phyloP scores from a whole-genome alignment of 179 eudicot species.

The Vitellaria paradoxa region DNA sequence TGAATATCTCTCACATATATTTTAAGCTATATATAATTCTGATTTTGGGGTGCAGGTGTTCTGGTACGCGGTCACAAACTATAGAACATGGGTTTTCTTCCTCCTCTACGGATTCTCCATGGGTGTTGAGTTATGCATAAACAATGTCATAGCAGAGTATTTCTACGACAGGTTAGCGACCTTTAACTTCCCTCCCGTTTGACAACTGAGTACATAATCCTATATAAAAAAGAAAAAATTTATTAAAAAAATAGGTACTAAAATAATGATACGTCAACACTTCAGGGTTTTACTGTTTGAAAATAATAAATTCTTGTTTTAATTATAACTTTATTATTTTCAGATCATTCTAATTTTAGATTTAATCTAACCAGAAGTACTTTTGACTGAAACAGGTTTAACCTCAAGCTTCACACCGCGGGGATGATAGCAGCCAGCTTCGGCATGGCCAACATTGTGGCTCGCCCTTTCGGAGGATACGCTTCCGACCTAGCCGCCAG shows the following conservation, averaged over 20 bases:
- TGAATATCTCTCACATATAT: neutral
- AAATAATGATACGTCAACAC: too few species aligned
- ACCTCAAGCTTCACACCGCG: conserved; percentile 43
- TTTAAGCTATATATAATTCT: neutral
- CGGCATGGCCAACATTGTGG: conserved; percentile 41
- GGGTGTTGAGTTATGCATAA: conserved; percentile 37
- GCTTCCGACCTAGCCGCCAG: conserved; percentile 33
- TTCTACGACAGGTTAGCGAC: conserved; percentile 37
- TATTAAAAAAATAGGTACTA: too few species aligned
- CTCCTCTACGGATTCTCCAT: conserved; percentile 46
- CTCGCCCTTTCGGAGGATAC: conserved; percentile 47
- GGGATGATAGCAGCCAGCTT: conserved; percentile 50
- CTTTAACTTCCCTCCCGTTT: neutral
- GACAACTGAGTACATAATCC: too few species aligned
- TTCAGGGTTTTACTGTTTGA: too few species aligned
- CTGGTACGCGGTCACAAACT: conserved; percentile 43
- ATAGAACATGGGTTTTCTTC: conserved; percentile 46
- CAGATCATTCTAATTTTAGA: too few species aligned
- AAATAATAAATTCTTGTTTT: too few species aligned
- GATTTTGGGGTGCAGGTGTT: conserved; percentile 23
- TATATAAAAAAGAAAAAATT: too few species aligned
- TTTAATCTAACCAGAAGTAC: too few species aligned
- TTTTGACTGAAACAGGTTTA: conserved; percentile 28
- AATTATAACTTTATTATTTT: too few species aligned
- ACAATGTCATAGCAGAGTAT: conserved; percentile 39